A percentile compares a stretch with the other conserved stretches of the same genome.
These are phyloP conservation scores for Aureobasidium leucospermi DNA, from an alignment of 2,329 filamentous ascomycete species.

Conservation along the genomic window DNA sequence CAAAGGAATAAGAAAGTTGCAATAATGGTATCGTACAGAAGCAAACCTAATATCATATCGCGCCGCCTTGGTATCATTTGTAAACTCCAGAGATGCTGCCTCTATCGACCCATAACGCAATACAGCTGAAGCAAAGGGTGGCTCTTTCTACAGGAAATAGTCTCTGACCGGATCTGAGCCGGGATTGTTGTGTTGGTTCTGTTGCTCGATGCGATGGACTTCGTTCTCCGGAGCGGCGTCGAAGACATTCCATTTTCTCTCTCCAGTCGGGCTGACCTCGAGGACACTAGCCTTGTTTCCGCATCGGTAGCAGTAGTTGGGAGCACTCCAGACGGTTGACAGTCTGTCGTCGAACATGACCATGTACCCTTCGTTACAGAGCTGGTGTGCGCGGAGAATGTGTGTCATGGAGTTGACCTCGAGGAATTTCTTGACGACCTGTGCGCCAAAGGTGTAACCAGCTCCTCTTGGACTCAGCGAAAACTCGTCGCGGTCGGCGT, in stretches of 20 bases:
- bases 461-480: slow-evolving; percentile 87
- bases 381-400: slow-evolving; percentile 93
- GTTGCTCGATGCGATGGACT: slow-evolving; percentile 70
- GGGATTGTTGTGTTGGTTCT: slow-evolving; percentile 58
- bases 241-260: slow-evolving; percentile 96
- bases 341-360: slow-evolving; percentile 90
- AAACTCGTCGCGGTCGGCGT: slow-evolving; percentile 96
- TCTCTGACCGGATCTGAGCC: slow-evolving; percentile 66
- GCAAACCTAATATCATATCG: background rate
- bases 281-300: slow-evolving; percentile 96
- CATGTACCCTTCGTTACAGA: slow-evolving; percentile 97
- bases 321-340: slow-evolving; percentile 81
- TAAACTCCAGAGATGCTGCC: slow-evolving; percentile 14
- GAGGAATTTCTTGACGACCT: slow-evolving; percentile 96
- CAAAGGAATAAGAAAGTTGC: background rate
- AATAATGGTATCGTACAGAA: slow-evolving; percentile 8
- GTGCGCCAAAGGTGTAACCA: slow-evolving; percentile 94
- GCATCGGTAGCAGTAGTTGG: slow-evolving; percentile 49
- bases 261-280: slow-evolving; percentile 87
- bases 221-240: slow-evolving; percentile 96
- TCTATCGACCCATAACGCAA: background rate
- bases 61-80: slow-evolving; percentile 14
- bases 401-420: slow-evolving; percentile 97
- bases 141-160: slow-evolving; percentile 53
- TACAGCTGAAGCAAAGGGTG: background rate